These are phyloP conservation scores for Aspergillus oerlinghausenensis DNA, from an alignment of 2,329 filamentous ascomycete genomes.

Conservation along the genomic window DNA sequence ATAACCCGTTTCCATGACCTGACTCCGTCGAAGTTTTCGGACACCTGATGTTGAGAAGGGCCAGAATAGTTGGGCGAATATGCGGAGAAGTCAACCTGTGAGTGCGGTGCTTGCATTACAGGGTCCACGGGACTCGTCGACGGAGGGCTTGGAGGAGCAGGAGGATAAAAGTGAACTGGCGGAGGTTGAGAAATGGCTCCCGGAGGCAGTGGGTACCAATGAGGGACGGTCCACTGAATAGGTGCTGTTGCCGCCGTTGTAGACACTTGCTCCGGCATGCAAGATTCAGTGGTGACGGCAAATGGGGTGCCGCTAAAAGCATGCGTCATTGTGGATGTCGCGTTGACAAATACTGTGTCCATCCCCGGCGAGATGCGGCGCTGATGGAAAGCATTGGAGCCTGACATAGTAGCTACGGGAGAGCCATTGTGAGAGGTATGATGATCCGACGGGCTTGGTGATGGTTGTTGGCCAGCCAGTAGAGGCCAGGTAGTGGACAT, in stretches of 20 bases:
- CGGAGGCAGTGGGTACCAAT: conserved; percentile 29
- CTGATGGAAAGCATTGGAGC: conserved; percentile 22
- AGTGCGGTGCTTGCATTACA: conserved; percentile 20
- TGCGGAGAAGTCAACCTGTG: conserved; percentile 14
- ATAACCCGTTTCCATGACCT: conserved; percentile 29
- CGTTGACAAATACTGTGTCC: conserved; percentile 24
- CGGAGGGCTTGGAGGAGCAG: conserved; percentile 21
- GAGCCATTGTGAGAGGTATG: conserved; percentile 18
- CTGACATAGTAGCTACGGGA: conserved; percentile 14
- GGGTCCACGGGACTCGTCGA: conserved; percentile 19
- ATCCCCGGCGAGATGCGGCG: conserved; percentile 22
- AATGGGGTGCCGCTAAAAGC: conserved; percentile 21
- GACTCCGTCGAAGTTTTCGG: conserved; percentile 15
- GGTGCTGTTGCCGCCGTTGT: conserved; percentile 16
- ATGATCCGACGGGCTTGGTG: conserved; percentile 21
- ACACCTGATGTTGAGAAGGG: conserved; percentile 14
- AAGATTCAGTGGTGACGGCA: conserved; percentile 23
- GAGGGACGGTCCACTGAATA: conserved; percentile 21
- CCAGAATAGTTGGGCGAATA: conserved; percentile 18
- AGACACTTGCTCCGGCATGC: conserved; percentile 25
- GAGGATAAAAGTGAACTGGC: conserved; percentile 21
- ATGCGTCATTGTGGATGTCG: conserved; percentile 21
- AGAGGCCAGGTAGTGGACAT: conserved; percentile 18
- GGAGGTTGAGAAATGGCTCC: conserved; percentile 20
- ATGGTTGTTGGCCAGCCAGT: conserved; percentile 18